These are phyloP conservation scores for Chrysoporthe puriensis DNA, from an alignment of 2,329 filamentous ascomycete species.

Conservation along the genomic window DNA sequence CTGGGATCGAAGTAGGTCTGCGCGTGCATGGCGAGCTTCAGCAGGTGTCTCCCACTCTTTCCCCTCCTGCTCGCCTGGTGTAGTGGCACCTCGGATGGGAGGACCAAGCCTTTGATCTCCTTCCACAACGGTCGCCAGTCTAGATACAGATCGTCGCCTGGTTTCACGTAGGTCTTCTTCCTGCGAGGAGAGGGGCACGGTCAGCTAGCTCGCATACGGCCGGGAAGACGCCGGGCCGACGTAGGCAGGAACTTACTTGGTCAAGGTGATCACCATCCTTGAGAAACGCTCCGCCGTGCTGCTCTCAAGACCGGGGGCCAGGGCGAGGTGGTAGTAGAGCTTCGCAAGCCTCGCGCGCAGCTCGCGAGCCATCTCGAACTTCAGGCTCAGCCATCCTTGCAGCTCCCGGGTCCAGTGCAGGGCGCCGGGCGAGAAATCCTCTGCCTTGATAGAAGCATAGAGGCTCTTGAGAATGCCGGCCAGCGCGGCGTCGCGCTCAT, in stretches of 20 bases:
- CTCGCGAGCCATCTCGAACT: constrained; percentile 91
- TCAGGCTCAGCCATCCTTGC: constrained; percentile 90
- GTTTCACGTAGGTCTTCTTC: constrained; percentile 93
- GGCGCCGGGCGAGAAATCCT: constrained; percentile 92
- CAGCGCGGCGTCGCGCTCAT: constrained; percentile 76
- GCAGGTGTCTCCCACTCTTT: constrained; percentile 66
- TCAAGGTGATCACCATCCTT: constrained; percentile 93
- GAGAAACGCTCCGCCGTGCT: constrained; percentile 85
- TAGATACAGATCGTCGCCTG: constrained; percentile 83
- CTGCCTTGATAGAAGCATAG: constrained; percentile 86
- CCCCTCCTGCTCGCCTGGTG: constrained; percentile 58
- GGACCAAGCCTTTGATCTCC: constrained; percentile 86
- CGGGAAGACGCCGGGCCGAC: neutral
- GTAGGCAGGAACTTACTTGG: constrained; percentile 68
- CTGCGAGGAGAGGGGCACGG: constrained; percentile 48
- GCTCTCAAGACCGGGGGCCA: constrained; percentile 87
- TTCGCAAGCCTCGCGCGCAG: constrained; percentile 82
- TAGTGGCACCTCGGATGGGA: constrained; percentile 79
- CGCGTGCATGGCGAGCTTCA: constrained; percentile 87
- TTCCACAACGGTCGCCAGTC: constrained; percentile 95
- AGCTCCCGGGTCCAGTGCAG: constrained; percentile 98
- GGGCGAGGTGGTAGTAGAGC: constrained; percentile 90
- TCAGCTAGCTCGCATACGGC: constrained; percentile 31
- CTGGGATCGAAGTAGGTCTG: constrained; percentile 91
- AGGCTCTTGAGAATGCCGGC: constrained; percentile 90